Base-by-base conservation (phyloP, 768 basidiomycete species). In the Boletales sp. region DNA sequence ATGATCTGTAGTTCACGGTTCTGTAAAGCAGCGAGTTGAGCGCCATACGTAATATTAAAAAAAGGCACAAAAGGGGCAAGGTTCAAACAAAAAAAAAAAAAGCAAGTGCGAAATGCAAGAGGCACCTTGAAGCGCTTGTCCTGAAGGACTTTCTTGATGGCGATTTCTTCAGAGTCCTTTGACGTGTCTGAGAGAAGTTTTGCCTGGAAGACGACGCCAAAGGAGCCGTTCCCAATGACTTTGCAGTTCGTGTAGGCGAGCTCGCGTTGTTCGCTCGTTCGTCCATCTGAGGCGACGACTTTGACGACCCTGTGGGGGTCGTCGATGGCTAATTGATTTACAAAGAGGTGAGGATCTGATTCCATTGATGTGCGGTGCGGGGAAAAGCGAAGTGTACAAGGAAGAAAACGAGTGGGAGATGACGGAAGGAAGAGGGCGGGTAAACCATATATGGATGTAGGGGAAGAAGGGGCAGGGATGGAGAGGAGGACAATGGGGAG, bases 91-190 rank as follows among this genome's bases (percentile, higher is more conserved):
- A 18, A 8, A 4, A 4, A 17, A 52, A 55, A 51, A 46, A 61
- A 55, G 42, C 40, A 32, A 14, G 1, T 42, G 47, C 13, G 29
- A 29, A 41, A 45, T 4, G 35, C 36, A 41, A 49, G 36, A 73
- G 80, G 55, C 54, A 94, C 95, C 91, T 99, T 99, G 88, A 99
- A 99, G 59, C 97, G 84, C 80, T 99, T 99, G 76, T 99, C 97
- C 78, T 99, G 97, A 54, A 99, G 73, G 44, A 99, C 97, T 78
- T 97, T 98, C 90, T 99, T 99, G 81, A 99, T 99, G 43, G 97
- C 97, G 65, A 99, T 97, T 59, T 97, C 93, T 51, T 88, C 87
- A 17, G 74, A 75, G 31, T 80, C 81, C 63, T 82, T 81, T 39
- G 77, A 72, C 8, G 77, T 73, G 31, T 77, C 77, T 13, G 77